Evolutionary conservation across 805 yeast genomes (phyloP).

Genomic region (Sugiyamaella chiloensis): DNA sequence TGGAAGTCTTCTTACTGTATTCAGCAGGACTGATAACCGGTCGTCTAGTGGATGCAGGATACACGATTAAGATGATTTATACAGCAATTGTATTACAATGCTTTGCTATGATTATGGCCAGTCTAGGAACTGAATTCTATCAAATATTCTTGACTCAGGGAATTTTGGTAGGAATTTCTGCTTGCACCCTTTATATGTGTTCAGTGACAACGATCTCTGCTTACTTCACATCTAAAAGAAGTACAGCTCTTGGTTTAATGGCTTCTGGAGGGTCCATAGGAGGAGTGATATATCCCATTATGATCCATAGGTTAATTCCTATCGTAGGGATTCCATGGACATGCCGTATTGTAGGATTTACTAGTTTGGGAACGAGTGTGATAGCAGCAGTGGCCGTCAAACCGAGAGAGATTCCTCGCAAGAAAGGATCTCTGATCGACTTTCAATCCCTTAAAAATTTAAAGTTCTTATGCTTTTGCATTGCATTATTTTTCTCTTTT

Average conservation of each 20-base stretch:
- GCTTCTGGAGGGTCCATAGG: constrained; percentile 52
- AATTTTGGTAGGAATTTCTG: constrained; percentile 45
- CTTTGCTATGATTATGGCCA: constrained; percentile 33
- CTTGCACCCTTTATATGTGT: constrained; percentile 43
- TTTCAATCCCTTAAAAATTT: constrained; percentile 20
- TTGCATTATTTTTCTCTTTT: constrained; percentile 35
- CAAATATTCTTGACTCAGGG: constrained; percentile 55
- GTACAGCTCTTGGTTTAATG: constrained; percentile 43
- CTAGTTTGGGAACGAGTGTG: constrained; percentile 32
- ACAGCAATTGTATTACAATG: constrained; percentile 26
- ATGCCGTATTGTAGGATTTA: constrained; percentile 43
- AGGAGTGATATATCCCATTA: constrained; percentile 46
- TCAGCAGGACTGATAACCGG: constrained; percentile 30
- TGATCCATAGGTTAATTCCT: constrained; percentile 41
- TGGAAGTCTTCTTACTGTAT: constrained; percentile 30
- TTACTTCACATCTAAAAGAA: constrained; percentile 43
- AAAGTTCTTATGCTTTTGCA: constrained; percentile 20
- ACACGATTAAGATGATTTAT: constrained; percentile 19
- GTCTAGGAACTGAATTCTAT: constrained; percentile 39
- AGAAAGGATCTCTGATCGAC: constrained; percentile 24
- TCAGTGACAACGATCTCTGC: constrained; percentile 44
- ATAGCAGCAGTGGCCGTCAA: constrained; percentile 24
- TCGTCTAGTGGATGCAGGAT: constrained; percentile 31
- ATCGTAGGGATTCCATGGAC: constrained; percentile 51
- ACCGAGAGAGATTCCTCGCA: constrained; percentile 27